Evolutionary conservation across 2,329 filamentous ascomycete genomes (phyloP).

Genomic region (Cladophialophora yegresii): DNA sequence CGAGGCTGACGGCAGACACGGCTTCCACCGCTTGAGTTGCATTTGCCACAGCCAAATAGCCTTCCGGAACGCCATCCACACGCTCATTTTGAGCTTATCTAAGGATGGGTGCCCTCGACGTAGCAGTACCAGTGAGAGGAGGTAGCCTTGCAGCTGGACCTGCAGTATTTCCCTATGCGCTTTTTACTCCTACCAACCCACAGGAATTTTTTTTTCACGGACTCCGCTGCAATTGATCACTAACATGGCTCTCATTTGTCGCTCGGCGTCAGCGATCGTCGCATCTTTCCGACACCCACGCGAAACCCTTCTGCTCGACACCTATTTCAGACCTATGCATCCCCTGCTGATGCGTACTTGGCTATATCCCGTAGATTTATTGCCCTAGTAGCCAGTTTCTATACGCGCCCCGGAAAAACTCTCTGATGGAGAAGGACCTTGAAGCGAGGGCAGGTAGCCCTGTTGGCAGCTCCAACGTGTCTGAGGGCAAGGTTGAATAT

Average conservation of each 20-base stretch:
- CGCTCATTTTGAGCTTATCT: background rate
- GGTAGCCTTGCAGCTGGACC: slow-evolving; percentile 22
- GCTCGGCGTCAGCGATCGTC: background rate
- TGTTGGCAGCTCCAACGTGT: slow-evolving; percentile 7
- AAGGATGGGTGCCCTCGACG: background rate
- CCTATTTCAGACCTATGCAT: slow-evolving; percentile 1
- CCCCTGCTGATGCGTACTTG: background rate
- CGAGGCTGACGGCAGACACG: background rate
- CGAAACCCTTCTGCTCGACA: background rate
- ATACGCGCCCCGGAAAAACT: background rate
- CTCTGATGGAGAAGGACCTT: slow-evolving; percentile 22
- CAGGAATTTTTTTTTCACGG: slow-evolving; percentile 16
- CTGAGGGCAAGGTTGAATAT: slow-evolving; percentile 27
- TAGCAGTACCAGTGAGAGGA: slow-evolving; percentile 6
- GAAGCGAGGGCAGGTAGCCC: slow-evolving; percentile 18
- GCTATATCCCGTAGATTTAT: background rate
- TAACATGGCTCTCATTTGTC: background rate
- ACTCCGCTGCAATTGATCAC: background rate
- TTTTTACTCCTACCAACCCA: slow-evolving; percentile 1
- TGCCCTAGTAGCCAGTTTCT: background rate
- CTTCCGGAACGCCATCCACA: background rate
- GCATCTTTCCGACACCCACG: slow-evolving; percentile 3
- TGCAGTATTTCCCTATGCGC: slow-evolving; percentile 7
- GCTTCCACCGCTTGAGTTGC: background rate
- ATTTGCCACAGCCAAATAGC: background rate